Evolutionary conservation across 2,329 filamentous ascomycete genomes (phyloP), one percentile per base, ranked within the genome.

Genomic region (Nannizziopsis arthrosporioides): DNA sequence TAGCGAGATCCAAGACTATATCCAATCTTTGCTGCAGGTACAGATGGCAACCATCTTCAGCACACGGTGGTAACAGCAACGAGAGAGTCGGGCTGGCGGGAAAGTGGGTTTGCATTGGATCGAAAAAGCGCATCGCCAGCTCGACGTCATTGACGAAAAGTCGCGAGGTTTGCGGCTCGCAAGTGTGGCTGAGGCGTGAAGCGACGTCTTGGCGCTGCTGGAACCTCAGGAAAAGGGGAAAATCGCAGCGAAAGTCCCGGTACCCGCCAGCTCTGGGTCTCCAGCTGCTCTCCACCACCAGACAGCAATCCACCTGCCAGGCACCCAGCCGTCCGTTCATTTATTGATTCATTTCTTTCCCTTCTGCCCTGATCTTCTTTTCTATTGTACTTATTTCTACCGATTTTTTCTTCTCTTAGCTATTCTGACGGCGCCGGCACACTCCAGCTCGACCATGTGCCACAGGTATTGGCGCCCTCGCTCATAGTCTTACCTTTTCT

Each of bases 381-480:
- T 37, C 34, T n/a, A 45, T 38, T 38, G 18, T 43, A 18, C 14
- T 30, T 15, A n/a, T 30, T 19, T 47, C 2, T 12, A n/a, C n/a
- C 27, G 39, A 14, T 17, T 11, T 12, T 18, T 10, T n/a, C n/a
- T 40, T 31, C 8, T 40, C 27, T 10, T 17, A 40, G 11, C 5
- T 17, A 17, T 12, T 40, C 12, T 41, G 19, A 15, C 17, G n/a
- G 11, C 12, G 22, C 39, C 14, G 38, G 39, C 19, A 15, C 5
- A 3, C 5, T n/a, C 15, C 38, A 42, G n/a, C 14, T 45, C 34
- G 42, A 49, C 41, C 42, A 49, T 49, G 47, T 49, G 42, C 47
- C 47, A 49, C 47, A 44, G 42, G 27, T 45, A 45, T 35, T 49
- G 47, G 47, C 41, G 47, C 2, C 47, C 42, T 27, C 42, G 42